Percentiles rank a stretch among this genome's conserved stretches.
Evolutionary conservation across 106 monocot species (phyloP).

Genomic region (Dendrobium officinale): DNA sequence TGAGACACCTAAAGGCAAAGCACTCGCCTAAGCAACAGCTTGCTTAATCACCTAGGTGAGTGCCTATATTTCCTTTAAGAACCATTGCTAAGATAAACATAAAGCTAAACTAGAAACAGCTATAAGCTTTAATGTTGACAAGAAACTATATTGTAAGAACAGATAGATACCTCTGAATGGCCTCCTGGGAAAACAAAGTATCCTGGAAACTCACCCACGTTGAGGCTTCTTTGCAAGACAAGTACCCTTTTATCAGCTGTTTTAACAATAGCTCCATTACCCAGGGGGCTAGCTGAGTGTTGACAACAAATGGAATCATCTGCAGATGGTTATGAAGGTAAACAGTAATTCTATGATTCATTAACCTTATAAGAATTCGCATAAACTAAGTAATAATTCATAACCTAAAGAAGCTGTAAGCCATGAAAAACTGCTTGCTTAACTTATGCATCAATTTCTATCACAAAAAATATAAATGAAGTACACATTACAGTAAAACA

Average conservation of each 20-base stretch:
- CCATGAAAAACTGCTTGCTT: background rate
- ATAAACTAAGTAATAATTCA: background rate
- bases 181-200: constrained; percentile 97
- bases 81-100: background rate
- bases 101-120: background rate
- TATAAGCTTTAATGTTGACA: background rate
- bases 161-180: constrained; percentile 79
- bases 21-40: background rate
- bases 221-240: constrained; percentile 83
- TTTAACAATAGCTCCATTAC: constrained; percentile 95
- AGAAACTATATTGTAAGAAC: background rate
- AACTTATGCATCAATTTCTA: background rate
- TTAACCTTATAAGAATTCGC: background rate
- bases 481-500: background rate
- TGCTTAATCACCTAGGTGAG: background rate
- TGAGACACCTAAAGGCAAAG: background rate
- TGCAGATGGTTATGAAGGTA: constrained; percentile 12
- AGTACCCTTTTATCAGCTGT: constrained; percentile 71
- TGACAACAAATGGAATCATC: constrained; percentile 57
- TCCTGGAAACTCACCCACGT: constrained; percentile 95
- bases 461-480: background rate
- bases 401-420: background rate
- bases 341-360: background rate
- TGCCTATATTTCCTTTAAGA: background rate
- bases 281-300: constrained; percentile 80